Evolutionary conservation across 2,329 filamentous ascomycete genomes (phyloP), one percentile per base, ranked within the genome.

Genomic region (Leptographium flavum): DNA sequence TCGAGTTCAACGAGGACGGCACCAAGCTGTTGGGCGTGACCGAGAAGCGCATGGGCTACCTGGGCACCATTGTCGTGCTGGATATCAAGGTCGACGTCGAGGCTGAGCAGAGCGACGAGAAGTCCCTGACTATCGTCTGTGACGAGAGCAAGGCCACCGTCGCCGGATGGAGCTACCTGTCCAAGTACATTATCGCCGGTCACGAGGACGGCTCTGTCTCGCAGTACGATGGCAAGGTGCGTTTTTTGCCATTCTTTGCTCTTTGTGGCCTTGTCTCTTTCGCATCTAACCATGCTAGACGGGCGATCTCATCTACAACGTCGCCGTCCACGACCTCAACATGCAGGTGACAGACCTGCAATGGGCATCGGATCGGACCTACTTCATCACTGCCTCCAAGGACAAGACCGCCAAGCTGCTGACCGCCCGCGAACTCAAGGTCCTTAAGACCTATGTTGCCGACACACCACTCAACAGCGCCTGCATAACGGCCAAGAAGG

Each of bases 381-480:
- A 95, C 71, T 96, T 96, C 71, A 92, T 98, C 70, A 98, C 92
- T 48, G 83, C 92, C 47, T 92, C 83, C 60, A 96, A 95, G 73
- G 92, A 98, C 74, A 98, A 98, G 76, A 83, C 84, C 39, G 83
- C 92, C 54, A 94, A 94, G 80, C 81, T 96, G 56, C 73, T 95
- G 61, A 82, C 87, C 53, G 77, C 84, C 54, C 79, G 83, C 60
- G 85, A 93, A 60, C 84, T 98, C 59, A 79, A 84, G 58, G 81
- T 94, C 53, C 75, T 98, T 57, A 98, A 98, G 73, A 93, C 83
- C 54, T 98, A 93, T 68, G 61, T 74, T 53, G 73, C 87, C 68
- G 92, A 98, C 61, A 98, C 92, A 5, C 90, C 92, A 30, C 81
- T 98, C 55, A 98, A 98, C 79, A 92, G 83, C 62, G 92, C 92